These are phyloP conservation scores for Xerocomus minutiporus DNA, from an alignment of 1,284 basidiomycete species.

Conservation along the genomic window DNA sequence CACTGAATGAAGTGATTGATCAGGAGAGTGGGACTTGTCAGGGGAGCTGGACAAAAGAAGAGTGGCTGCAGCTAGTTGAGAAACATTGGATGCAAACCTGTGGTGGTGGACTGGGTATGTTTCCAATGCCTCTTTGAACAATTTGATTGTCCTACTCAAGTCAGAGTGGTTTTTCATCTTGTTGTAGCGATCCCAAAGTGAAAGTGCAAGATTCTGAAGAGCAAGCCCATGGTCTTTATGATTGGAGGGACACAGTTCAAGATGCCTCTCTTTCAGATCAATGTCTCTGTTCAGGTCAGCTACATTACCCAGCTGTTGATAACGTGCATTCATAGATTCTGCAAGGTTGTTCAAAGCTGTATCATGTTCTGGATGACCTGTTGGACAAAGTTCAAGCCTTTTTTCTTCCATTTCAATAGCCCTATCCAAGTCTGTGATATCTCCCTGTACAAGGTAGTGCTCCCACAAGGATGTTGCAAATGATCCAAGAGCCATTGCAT, in stretches of 20 bases:
- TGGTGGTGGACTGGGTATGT: background rate
- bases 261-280: background rate
- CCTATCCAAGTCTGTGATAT: background rate
- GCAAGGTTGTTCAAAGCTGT: background rate
- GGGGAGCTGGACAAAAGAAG: background rate
- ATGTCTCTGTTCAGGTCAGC: background rate
- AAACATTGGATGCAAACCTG: background rate
- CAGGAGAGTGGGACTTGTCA: background rate
- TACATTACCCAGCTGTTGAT: background rate
- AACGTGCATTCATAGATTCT: background rate
- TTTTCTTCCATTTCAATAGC: background rate
- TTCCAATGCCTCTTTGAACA: background rate
- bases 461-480: too few relatives aligned
- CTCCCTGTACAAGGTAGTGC: background rate
- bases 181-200: background rate
- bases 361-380: background rate
- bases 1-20: background rate
- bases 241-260: background rate
- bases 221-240: background rate
- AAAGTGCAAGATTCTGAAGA: background rate
- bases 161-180: background rate
- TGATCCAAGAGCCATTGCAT: too few relatives aligned
- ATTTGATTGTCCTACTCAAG: background rate
- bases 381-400: background rate
- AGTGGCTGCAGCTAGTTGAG: background rate